These are phyloP conservation scores for Cruciata laevipes DNA, from an alignment of 257 asterid species.

Conservation along the genomic window DNA sequence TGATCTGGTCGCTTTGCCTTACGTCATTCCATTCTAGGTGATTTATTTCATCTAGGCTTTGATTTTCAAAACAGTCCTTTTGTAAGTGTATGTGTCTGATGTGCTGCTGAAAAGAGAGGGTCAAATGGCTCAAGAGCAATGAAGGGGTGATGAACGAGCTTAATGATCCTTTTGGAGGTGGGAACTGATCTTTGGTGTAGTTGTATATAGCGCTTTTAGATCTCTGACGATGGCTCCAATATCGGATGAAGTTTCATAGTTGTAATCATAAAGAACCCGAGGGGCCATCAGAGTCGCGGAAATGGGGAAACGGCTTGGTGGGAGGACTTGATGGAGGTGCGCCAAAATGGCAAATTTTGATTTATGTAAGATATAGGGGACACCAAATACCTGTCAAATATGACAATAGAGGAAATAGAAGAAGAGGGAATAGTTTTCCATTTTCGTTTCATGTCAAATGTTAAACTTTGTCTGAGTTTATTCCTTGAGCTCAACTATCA, in stretches of 20 bases:
- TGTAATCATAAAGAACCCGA: neutral
- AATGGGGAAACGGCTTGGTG: neutral
- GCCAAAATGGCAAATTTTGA: conserved; percentile 20
- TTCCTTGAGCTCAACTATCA: neutral
- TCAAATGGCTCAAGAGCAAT: conserved; percentile 8
- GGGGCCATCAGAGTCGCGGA: neutral
- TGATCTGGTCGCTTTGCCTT: conserved; percentile 43
- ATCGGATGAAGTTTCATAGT: neutral
- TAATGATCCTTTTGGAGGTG: conserved; percentile 4
- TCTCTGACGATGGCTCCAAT: neutral
- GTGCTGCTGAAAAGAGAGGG: neutral
- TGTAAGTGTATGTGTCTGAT: neutral
- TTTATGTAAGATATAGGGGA: conserved; percentile 13
- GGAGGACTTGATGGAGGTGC: conserved; percentile 5
- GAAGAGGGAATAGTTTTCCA: neutral
- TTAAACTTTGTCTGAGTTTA: neutral
- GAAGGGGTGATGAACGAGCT: conserved; percentile 8
- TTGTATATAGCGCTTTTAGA: neutral
- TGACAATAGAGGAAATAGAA: conserved; percentile 9
- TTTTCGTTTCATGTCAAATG: neutral
- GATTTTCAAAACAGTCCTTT: neutral
- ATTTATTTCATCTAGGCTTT: neutral
- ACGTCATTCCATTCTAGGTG: conserved; percentile 50
- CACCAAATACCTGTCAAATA: conserved; percentile 12
- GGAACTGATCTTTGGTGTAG: neutral